Evolutionary conservation across 495 filamentous ascomycete species (phyloP), one percentile per base, ranked within the genome.

Genomic region (Hypoxylon crocopeplum): DNA sequence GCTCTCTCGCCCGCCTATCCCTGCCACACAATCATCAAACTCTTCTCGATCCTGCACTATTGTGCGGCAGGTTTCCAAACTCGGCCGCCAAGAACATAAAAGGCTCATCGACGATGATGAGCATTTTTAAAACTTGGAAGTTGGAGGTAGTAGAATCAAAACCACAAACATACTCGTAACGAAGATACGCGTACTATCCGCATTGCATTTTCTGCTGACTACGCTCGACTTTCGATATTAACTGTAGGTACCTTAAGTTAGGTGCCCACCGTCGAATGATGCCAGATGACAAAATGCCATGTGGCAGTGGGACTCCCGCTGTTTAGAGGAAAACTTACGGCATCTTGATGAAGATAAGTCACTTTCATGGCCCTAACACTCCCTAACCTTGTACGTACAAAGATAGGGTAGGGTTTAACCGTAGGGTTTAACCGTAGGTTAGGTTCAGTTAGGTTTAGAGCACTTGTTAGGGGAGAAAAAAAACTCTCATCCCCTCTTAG

Each of bases 301-400:
- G 61, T 59, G 61, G 55, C 25, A 56, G 61, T 64, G 61, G 61
- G 61, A 64, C 61, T 59, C 61, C 55, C 50, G 61, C 19, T 24
- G 32, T 33, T 44, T 51, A 53, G 48, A 33, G 32, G 37, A 40
- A 33, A 59, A 42, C 25, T 30, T 48, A 54, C 53, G 54, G 44
- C 44, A 64, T 59, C 37, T 63, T 30, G 30, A 54, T 44, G 41
- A 58, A 58, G 53, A 58, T 54, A 54, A 53, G 41, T 48, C 46
- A 29, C 25, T 51, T 49, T 45, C 34, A 41, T 24, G 48, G n/a
- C n/a, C n/a, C n/a, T n/a, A n/a, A n/a, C n/a, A n/a, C n/a, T n/a
- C n/a, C n/a, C n/a, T n/a, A n/a, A n/a, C n/a, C n/a, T n/a, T n/a
- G n/a, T n/a, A n/a, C n/a, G n/a, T n/a, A n/a, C n/a, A n/a, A n/a